These are phyloP conservation scores for Phytopythium chamaehyphon DNA, from an alignment of 352 stramenopile species.

Conservation along the genomic window DNA sequence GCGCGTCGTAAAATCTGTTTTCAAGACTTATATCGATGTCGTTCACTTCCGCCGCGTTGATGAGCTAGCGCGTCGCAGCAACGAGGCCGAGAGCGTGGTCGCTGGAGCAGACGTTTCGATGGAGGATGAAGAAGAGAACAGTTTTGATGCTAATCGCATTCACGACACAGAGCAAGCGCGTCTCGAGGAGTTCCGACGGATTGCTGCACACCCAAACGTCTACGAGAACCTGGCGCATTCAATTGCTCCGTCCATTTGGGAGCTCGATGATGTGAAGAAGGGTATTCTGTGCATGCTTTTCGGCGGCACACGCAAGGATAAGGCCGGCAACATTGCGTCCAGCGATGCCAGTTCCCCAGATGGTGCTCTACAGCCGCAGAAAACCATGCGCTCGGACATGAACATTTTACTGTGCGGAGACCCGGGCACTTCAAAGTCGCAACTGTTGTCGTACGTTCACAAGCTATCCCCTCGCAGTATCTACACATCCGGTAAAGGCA, in stretches of 20 bases:
- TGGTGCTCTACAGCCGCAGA: constrained; percentile 36
- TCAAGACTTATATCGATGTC: constrained; percentile 99
- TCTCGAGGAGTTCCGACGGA: constrained; percentile 63
- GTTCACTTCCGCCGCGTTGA: constrained; percentile 96
- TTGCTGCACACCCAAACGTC: constrained; percentile 72
- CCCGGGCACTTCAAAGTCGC: constrained; percentile 97
- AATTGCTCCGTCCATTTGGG: constrained; percentile 86
- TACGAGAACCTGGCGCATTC: constrained; percentile 83
- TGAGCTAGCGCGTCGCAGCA: constrained; percentile 49
- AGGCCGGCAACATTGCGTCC: constrained; percentile 31
- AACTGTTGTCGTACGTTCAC: constrained; percentile 97
- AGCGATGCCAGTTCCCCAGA: constrained; percentile 23
- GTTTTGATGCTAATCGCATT: constrained; percentile 29
- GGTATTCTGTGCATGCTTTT: constrained; percentile 99
- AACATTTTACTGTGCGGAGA: constrained; percentile 99
- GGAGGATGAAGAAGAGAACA: constrained; percentile 29
- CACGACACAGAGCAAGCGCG: constrained; percentile 44
- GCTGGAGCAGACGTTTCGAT: constrained; percentile 33
- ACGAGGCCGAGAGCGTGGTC: constrained; percentile 12
- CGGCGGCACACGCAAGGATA: constrained; percentile 90
- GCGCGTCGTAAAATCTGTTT: constrained; percentile 95
- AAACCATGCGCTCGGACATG: constrained; percentile 94
- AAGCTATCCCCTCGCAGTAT: constrained; percentile 96
- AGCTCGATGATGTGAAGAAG: constrained; percentile 99
- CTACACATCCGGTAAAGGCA: constrained; percentile 99